These are phyloP conservation scores for Protostelium mycophagum DNA, from an alignment of 78 protist genomes.

Conservation along the genomic window DNA sequence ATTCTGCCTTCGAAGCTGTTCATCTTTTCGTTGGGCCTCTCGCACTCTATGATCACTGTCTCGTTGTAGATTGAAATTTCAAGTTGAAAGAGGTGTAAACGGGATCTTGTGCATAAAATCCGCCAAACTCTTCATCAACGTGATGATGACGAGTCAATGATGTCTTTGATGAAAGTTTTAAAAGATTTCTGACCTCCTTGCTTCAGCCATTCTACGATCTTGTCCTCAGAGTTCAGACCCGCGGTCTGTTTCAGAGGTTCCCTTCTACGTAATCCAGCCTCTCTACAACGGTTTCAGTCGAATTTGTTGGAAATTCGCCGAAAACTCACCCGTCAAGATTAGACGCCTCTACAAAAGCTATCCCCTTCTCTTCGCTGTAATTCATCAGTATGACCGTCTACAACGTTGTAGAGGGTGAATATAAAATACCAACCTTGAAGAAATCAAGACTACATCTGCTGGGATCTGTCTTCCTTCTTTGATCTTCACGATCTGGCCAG, in stretches of 20 bases:
- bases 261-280: background rate
- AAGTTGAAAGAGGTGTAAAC: too few relatives aligned
- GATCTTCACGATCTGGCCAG: slow-evolving; percentile 44
- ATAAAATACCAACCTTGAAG: background rate
- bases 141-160: too few relatives aligned
- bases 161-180: too few relatives aligned
- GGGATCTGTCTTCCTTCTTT: slow-evolving; percentile 35
- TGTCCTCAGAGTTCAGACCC: background rate
- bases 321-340: background rate
- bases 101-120: too few relatives aligned
- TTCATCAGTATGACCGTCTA: background rate
- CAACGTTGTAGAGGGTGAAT: too few relatives aligned
- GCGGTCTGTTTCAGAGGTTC: background rate
- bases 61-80: background rate
- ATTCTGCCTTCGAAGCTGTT: background rate
- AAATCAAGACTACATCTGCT: slow-evolving; percentile 43
- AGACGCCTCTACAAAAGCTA: background rate
- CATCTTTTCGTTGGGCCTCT: background rate
- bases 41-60: background rate
- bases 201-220: background rate
- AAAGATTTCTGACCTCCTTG: background rate
- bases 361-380: background rate
- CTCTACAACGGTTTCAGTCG: background rate
- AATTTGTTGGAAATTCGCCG: background rate
- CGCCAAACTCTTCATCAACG: too few relatives aligned